A percentile compares a stretch with the other conserved stretches of the same genome.
phyloP scores from a whole-genome alignment of 371 early-diverging fungal species.

The Mortierella sp. region DNA sequence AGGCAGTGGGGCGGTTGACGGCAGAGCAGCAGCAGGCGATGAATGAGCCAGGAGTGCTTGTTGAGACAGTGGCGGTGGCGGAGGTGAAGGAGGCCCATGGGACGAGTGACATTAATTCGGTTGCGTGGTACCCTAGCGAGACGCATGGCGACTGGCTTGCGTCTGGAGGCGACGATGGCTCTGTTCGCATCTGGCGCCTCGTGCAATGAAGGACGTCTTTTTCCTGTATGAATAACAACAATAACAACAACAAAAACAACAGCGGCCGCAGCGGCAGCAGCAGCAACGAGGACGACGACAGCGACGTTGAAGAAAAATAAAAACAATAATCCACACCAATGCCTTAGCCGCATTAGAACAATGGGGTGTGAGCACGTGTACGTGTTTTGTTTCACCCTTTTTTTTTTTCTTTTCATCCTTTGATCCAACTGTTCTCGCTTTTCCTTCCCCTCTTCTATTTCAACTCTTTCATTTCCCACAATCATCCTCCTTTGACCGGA shows the following conservation, averaged over 20 bases:
- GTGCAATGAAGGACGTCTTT: not conserved
- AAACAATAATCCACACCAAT: no score
- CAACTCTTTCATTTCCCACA: not conserved
- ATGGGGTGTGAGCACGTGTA: not conserved
- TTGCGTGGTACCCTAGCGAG: conserved; percentile 85
- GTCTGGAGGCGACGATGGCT: conserved; percentile 91
- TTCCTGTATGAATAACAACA: no score
- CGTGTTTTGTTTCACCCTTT: no score
- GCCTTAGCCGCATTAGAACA: no score
- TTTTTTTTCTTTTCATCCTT: not conserved
- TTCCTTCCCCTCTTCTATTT: not conserved
- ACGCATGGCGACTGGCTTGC: conserved; percentile 78
- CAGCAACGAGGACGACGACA: no score
- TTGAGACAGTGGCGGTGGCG: conserved; percentile 51
- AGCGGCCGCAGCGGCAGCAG: no score
- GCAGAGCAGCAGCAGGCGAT: conserved; percentile 24
- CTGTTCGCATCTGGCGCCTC: conserved; percentile 81
- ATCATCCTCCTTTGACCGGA: not conserved
- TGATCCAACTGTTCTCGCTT: not conserved
- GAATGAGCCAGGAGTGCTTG: conserved; percentile 45
- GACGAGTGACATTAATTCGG: conserved; percentile 89
- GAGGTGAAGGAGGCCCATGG: conserved; percentile 80
- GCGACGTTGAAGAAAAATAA: not conserved
- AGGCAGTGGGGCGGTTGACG: conserved; percentile 21
- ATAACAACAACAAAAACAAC: no score